phyloP scores from a whole-genome alignment of 192 early-diverging fungal genomes.

The Coemansia sp. region DNA sequence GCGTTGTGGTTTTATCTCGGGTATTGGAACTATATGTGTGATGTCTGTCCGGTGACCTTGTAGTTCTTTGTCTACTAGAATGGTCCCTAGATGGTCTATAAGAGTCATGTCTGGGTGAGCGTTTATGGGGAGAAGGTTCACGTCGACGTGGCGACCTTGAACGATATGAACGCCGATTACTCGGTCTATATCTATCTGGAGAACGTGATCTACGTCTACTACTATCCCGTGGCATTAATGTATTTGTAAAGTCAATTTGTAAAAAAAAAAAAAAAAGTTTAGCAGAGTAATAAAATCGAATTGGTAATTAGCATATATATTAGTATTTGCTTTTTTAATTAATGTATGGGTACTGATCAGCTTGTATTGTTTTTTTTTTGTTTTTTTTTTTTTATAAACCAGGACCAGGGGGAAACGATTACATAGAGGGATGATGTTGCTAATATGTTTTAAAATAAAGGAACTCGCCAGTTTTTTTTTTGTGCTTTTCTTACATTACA shows the following conservation, averaged over 20 bases:
- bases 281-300: background rate
- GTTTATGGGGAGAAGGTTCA: too few species aligned
- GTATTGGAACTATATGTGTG: too few species aligned
- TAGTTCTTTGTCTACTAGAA: background rate
- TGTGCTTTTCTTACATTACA: too few species aligned
- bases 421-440: too few species aligned
- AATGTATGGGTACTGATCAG: background rate
- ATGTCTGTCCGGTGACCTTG: background rate
- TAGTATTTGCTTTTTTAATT: background rate
- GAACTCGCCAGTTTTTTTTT: too few species aligned
- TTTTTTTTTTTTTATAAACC: background rate
- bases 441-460: too few species aligned
- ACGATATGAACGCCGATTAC: background rate
- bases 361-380: background rate
- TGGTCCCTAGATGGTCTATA: too few species aligned
- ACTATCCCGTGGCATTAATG: conserved; percentile 22
- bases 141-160: background rate
- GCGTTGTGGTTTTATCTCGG: too few species aligned
- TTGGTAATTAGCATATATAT: background rate
- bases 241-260: too few species aligned
- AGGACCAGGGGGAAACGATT: too few species aligned
- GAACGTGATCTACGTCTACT: conserved; percentile 26
- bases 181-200: conserved; percentile 17
- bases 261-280: too few species aligned
- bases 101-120: conserved; percentile 1